Conservation (phyloP, 116 monocot species). For the Iris pallida region DNA sequence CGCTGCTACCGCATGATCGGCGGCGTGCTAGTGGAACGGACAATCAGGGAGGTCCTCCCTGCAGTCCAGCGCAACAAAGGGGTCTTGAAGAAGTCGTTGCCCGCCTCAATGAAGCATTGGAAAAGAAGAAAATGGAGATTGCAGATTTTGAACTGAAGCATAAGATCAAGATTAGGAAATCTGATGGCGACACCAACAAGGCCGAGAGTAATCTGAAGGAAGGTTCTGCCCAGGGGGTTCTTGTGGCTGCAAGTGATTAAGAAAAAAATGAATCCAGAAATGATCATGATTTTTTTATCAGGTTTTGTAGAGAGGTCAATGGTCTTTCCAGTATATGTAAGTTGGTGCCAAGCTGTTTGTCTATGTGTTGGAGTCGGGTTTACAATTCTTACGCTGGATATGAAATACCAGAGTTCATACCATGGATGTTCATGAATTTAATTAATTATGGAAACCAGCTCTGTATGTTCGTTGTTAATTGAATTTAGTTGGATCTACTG, state of each 20-base stretch:
- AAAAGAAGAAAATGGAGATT: conserved; percentile 92
- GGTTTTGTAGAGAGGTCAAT: no score
- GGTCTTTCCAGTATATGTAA: no score
- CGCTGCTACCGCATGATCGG: conserved; percentile 93
- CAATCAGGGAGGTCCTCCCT: conserved; percentile 83
- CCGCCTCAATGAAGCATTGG: conserved; percentile 73
- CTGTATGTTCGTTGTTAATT: no score
- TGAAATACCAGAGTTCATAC: no score
- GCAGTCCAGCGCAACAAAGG: conserved; percentile 81
- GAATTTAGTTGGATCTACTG: no score
- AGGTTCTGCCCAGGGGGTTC: conserved; percentile 87
- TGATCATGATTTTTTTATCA: no score
- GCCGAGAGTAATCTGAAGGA: conserved; percentile 50
- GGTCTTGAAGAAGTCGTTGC: conserved; percentile 82
- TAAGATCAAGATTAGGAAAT: conserved; percentile 78
- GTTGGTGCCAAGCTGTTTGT: no score
- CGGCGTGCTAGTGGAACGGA: conserved; percentile 85
- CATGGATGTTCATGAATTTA: no score
- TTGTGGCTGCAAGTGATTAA: conserved; percentile 33
- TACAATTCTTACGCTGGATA: no score
- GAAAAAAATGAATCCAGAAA: no score
- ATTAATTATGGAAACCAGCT: no score
- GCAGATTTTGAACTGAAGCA: conserved; percentile 88
- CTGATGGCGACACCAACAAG: conserved; percentile 39
- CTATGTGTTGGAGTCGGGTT: no score